Conservation (phyloP, 164 flowering plant genomes). For the Umbilicus rupestris region DNA sequence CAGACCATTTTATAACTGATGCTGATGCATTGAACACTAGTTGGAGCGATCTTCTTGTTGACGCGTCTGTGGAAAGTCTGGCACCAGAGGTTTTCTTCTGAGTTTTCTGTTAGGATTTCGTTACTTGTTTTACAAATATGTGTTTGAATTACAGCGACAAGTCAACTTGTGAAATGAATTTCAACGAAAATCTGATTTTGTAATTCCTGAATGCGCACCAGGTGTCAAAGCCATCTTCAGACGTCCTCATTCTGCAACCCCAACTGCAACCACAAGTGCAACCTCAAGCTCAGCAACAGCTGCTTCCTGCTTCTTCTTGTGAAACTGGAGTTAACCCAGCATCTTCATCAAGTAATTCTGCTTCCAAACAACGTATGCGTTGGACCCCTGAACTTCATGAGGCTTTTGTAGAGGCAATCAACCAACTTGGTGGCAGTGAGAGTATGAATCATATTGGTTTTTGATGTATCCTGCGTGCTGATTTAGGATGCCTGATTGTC, state of each 20-base stretch:
- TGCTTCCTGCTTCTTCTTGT: constrained; percentile 7
- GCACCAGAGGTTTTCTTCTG: constrained; percentile 25
- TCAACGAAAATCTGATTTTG: neutral
- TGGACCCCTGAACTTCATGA: constrained; percentile 77
- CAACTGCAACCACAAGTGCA: constrained; percentile 14
- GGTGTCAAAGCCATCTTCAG: constrained; percentile 15
- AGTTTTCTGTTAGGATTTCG: neutral
- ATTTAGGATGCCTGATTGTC: neutral
- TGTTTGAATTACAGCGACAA: too few relatives aligned
- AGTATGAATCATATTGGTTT: constrained; percentile 21
- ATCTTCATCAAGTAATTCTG: constrained; percentile 10
- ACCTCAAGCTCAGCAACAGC: constrained; percentile 14
- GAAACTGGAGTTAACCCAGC: constrained; percentile 15
- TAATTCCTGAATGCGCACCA: neutral
- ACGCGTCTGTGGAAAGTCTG: constrained; percentile 18
- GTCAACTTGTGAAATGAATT: neutral
- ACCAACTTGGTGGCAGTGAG: constrained; percentile 64
- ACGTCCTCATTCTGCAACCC: constrained; percentile 13
- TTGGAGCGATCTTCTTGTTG: constrained; percentile 30
- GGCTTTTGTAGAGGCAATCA: constrained; percentile 57
- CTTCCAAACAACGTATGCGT: constrained; percentile 47
- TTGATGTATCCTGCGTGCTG: neutral
- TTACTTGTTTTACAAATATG: neutral
- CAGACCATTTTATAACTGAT: constrained; percentile 25
- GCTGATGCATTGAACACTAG: constrained; percentile 26